These are phyloP conservation scores for Candida morakotiae DNA, from an alignment of 805 yeast species.

Conservation along the genomic window DNA sequence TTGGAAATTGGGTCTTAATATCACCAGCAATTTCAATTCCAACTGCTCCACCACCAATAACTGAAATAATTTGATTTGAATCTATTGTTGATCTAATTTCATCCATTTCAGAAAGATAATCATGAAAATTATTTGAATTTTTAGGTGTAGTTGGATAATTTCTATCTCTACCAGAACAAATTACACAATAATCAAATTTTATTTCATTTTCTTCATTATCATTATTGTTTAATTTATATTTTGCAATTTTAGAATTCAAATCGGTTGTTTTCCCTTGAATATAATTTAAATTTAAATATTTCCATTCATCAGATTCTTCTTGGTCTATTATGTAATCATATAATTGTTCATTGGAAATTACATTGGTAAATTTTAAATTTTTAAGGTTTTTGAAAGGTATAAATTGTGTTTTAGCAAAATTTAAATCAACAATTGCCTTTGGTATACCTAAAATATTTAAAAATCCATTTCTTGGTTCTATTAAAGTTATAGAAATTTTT, in stretches of 20 bases:
- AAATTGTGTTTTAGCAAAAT: conserved; percentile 36
- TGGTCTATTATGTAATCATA: conserved; percentile 1
- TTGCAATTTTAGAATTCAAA: conserved; percentile 22
- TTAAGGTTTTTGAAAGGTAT: conserved; percentile 27
- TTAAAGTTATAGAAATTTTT: conserved; percentile 26
- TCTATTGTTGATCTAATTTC: conserved; percentile 26
- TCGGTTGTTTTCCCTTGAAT: conserved; percentile 32
- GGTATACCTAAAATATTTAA: conserved; percentile 39
- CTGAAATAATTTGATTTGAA: conserved; percentile 31
- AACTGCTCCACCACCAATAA: conserved; percentile 45
- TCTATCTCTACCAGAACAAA: conserved; percentile 49
- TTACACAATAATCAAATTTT: conserved; percentile 43
- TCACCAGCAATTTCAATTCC: conserved; percentile 42
- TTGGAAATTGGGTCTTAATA: conserved; percentile 27
- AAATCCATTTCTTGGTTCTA: conserved; percentile 39
- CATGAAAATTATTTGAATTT: conserved; percentile 27
- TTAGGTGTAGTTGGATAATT: conserved; percentile 53
- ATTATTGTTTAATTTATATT: conserved; percentile 19
- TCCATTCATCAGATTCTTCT: no score
- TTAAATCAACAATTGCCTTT: conserved; percentile 32
- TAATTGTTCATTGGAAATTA: conserved; percentile 16
- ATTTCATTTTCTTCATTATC: conserved; percentile 11
- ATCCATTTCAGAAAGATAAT: conserved; percentile 41
- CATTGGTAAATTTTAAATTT: conserved; percentile 23
- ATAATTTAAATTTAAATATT: conserved; percentile 16